phyloP scores from a whole-genome alignment of 73 alveolate genomes.

The Paramecium sonneborni region DNA sequence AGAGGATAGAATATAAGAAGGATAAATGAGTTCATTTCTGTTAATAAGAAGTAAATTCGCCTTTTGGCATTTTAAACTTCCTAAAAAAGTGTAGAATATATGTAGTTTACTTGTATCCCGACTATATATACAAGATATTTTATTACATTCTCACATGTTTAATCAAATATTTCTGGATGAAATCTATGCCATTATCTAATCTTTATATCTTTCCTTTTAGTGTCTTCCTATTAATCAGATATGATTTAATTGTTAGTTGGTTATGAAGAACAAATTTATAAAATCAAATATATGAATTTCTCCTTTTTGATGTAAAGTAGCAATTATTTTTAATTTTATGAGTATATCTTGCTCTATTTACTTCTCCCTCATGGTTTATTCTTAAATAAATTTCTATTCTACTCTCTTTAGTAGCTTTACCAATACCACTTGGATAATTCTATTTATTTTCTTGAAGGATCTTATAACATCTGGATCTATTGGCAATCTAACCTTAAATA shows the following conservation, averaged over 20 bases:
- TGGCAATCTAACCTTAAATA: slow-evolving; percentile 74
- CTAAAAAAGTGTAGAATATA: neutral
- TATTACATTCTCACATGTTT: no score
- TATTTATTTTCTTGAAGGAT: no score
- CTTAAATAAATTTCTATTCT: slow-evolving; percentile 84
- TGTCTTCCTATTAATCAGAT: no score
- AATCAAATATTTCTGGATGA: no score
- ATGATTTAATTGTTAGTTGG: no score
- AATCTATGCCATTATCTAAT: no score
- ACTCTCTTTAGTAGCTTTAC: slow-evolving; percentile 72
- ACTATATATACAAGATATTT: no score
- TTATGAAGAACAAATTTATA: no score
- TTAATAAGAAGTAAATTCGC: neutral
- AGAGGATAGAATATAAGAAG: neutral
- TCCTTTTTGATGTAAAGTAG: slow-evolving; percentile 91
- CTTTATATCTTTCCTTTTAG: no score
- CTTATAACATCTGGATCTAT: slow-evolving; percentile 77
- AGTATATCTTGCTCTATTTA: slow-evolving; percentile 93
- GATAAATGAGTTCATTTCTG: neutral
- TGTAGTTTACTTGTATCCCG: no score
- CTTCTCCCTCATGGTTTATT: slow-evolving; percentile 95
- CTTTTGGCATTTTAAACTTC: neutral
- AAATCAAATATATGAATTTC: slow-evolving; percentile 92
- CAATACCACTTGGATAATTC: no score
- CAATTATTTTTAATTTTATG: slow-evolving; percentile 90